Base-by-base conservation (phyloP, 345 rosid genomes). In the Gossypium bickii region DNA sequence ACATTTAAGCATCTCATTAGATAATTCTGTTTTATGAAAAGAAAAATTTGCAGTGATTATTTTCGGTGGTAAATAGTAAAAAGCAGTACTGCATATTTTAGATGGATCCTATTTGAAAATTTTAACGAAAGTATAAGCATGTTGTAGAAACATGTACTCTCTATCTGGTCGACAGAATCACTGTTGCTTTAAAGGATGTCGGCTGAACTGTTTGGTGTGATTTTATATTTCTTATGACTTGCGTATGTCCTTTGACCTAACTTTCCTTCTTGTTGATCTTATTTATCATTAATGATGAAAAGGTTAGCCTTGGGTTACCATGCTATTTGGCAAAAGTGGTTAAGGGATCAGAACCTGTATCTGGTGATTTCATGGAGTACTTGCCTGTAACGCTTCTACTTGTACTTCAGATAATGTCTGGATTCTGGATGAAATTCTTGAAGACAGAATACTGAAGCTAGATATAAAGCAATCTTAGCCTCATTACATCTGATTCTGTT, bases 251-350 rank as follows among this genome's bases (percentile, higher is more conserved):
- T 25, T 45, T 10, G 9, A 16, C 12, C 41, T 7, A 68, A 67
- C 1, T 22, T 67, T 24, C 57, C 38, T 34, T 53, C 25, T 27
- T 27, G 49, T 52, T 29, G 62, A 12, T 52, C 57, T 53, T 34
- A 17, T 29, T 70, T 70, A 8, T 70, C 44, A 70, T 53, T 70
- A 53, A 68, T 25, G 58, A 68, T 51, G 72, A 49, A 49, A 48
- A 68, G 41, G 22, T 49, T 25, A 25, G 43, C 24, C 57, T 68
- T 49, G 20, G 71, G 44, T 27, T 63, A 13, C 13, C 41, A 68
- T 48, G 58, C 58, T 49, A 68, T 12, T 49, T 47, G 12, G 71
- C 2, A 22, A 47, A 67, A 22, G 38, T 47, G 55, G 17, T 67
- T 43, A 61, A 34, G 44, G 16, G 24, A 65, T 41, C 11, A 16